Evolutionary conservation across 2,329 filamentous ascomycete genomes (phyloP).

Genomic region (Ophiostoma piceae): DNA sequence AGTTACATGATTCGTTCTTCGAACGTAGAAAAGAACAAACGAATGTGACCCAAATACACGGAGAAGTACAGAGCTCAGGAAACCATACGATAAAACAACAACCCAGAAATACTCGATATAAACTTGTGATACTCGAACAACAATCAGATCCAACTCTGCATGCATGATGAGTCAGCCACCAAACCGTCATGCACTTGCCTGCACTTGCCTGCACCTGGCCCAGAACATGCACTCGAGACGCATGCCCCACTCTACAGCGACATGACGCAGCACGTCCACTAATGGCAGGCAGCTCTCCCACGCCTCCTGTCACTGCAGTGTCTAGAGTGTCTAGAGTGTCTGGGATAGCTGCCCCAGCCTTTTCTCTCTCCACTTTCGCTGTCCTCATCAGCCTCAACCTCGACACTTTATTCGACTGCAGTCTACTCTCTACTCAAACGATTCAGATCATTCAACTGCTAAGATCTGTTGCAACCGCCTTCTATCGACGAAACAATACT

Average conservation of each 20-base stretch:
- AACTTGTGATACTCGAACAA: not conserved
- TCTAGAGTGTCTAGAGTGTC: not conserved
- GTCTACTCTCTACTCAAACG: no score
- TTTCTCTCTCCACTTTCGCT: constrained; percentile 9
- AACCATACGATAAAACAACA: not conserved
- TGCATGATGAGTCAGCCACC: not conserved
- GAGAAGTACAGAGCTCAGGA: no score
- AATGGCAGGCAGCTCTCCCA: constrained; percentile 7
- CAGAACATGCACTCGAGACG: not conserved
- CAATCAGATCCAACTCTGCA: not conserved
- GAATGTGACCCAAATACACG: no score
- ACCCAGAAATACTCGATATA: no score
- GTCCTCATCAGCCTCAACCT: not conserved
- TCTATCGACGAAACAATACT: no score
- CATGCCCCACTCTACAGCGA: constrained; percentile 1
- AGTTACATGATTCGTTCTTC: no score
- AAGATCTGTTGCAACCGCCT: no score
- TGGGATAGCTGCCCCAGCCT: constrained; percentile 9
- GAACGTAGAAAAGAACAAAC: no score
- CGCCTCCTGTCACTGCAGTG: not conserved
- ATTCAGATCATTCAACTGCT: no score
- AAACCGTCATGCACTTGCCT: not conserved
- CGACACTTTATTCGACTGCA: no score
- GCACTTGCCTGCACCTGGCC: not conserved
- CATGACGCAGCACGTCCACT: constrained; percentile 2